Base-by-base conservation (phyloP, 164 flowering plant species). In the Stephania yunnanensis region DNA sequence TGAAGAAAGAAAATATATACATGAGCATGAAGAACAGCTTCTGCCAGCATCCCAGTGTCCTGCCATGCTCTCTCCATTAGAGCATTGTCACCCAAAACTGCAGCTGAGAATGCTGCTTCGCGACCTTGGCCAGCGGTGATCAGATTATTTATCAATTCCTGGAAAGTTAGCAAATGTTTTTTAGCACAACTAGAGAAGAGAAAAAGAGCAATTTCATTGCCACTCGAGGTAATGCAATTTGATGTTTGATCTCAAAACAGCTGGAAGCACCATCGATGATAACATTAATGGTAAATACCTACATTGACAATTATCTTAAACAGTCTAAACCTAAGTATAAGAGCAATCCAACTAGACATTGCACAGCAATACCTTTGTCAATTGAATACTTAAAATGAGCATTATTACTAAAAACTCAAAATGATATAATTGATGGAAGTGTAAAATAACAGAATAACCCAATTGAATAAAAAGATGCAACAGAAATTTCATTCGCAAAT, bases 11-110 rank as follows among this genome's bases (percentile, higher is more conserved):
- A 10, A 70, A 78, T 19, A 25, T 78, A 70, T 92, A 95, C 98
- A 85, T 93, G 99, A 8, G 99, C 90, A 86, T 95, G 99, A 66
- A 95, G 92, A 29, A 93, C 98, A 79, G 99, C 95, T 79, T 95
- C 98, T 6, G 93, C 93, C 78, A 93, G 90, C 99, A 95, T 95
- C 72, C 99, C 97, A 3, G 99, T 95, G 22, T 95, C 99, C 82
- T 93, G 97, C 98, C 99, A 95, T 76, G 99, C 94, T 80, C 90
- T 95, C 84, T 95, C 99, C 99, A 95, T 93, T n/a, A 93, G 87
- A 65, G 94, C 87, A 85, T 92, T 93, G 82, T 95, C 99, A 66
- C 98, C 99, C 86, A 95, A 86, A 76, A 95, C 89, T 63, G 98
- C 92, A 78, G 96, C 98, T 45, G 98, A 78, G 84, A 95, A 95